Percentiles rank a stretch among this genome's conserved stretches.
phyloP scores from a whole-genome alignment of 2,329 filamentous ascomycete genomes.

The Trichoderma polysporum region DNA sequence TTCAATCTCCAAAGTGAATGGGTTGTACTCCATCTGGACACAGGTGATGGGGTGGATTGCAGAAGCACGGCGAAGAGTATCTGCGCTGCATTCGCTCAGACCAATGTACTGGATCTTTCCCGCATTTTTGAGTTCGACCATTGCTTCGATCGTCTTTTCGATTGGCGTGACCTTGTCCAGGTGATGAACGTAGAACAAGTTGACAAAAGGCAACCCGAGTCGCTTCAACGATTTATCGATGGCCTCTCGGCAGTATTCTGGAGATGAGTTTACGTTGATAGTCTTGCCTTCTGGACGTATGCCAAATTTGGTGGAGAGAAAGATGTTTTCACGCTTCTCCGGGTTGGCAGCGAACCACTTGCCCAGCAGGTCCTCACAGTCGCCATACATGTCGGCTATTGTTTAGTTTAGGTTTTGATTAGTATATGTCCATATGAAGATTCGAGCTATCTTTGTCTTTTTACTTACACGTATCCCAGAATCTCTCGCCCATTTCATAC shows the following conservation, averaged over 20 bases:
- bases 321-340: conserved; percentile 48
- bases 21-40: conserved; percentile 55
- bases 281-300: conserved; percentile 10
- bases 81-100: conserved; percentile 50
- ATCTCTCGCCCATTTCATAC: conserved; percentile 49
- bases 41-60: conserved; percentile 50
- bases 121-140: conserved; percentile 50
- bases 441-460: not conserved
- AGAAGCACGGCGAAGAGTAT: conserved; percentile 50
- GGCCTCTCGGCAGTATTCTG: conserved; percentile 24
- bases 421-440: not conserved
- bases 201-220: conserved; percentile 52
- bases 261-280: not conserved
- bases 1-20: conserved; percentile 60
- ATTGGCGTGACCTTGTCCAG: conserved; percentile 47
- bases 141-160: conserved; percentile 51
- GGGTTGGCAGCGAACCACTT: conserved; percentile 49
- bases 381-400: conserved; percentile 44
- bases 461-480: conserved; percentile 47
- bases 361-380: conserved; percentile 49
- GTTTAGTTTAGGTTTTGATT: not conserved
- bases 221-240: conserved; percentile 41
- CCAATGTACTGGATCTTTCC: conserved; percentile 60
- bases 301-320: conserved; percentile 46
- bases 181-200: conserved; percentile 56